phyloP scores from a whole-genome alignment of 371 early-diverging fungal genomes.

The Zopfochytrium polystomum region DNA sequence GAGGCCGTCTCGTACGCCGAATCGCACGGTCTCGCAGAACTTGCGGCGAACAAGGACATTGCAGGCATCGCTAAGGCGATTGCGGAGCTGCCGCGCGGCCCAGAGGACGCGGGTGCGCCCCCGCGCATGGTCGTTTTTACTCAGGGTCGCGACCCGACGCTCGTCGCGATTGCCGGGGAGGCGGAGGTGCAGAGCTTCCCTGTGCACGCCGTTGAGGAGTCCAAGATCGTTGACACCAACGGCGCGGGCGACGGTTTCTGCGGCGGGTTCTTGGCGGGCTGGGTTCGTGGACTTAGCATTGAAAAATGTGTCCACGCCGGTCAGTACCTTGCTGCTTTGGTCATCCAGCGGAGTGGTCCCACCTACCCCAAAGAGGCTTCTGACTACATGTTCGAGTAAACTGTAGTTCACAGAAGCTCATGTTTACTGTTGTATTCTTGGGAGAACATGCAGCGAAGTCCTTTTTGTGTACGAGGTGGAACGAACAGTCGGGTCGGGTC shows the following conservation, averaged over 20 bases:
- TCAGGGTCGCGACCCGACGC: slow-evolving; percentile 77
- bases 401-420: neutral
- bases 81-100: slow-evolving; percentile 72
- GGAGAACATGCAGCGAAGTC: neutral
- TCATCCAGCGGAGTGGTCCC: slow-evolving; percentile 86
- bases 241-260: slow-evolving; percentile 97
- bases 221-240: slow-evolving; percentile 91
- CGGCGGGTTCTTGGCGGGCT: slow-evolving; percentile 87
- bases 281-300: slow-evolving; percentile 66
- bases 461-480: neutral
- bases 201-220: slow-evolving; percentile 61
- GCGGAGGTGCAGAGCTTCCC: slow-evolving; percentile 63
- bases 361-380: slow-evolving; percentile 56
- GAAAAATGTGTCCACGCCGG: slow-evolving; percentile 77
- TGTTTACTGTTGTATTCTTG: neutral
- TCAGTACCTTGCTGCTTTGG: slow-evolving; percentile 85
- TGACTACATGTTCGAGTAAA: slow-evolving; percentile 17
- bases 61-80: slow-evolving; percentile 74
- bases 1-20: slow-evolving; percentile 84
- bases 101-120: slow-evolving; percentile 72
- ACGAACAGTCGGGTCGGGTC: neutral
- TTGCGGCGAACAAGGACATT: slow-evolving; percentile 48
- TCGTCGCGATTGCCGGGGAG: slow-evolving; percentile 65
- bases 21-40: slow-evolving; percentile 55
- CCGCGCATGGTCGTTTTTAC: slow-evolving; percentile 90